Conservation (phyloP, 2,329 filamentous ascomycete genomes). For the Beauveria medogensis region DNA sequence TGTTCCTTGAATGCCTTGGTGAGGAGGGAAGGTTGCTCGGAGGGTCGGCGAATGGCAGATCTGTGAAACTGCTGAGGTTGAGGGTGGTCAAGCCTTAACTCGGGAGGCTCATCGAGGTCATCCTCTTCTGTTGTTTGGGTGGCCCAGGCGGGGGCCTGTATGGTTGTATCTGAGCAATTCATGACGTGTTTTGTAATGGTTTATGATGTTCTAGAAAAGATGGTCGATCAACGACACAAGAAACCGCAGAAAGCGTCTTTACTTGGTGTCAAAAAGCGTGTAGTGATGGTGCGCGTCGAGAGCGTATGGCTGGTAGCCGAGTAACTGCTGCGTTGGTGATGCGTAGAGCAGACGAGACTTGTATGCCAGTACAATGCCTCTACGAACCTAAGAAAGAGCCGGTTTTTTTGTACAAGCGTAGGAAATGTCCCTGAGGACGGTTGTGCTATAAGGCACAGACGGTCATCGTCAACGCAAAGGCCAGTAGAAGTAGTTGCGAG, state of each 20-base stretch:
- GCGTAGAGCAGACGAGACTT: slow-evolving; percentile 18
- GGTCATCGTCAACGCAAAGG: slow-evolving; percentile 24
- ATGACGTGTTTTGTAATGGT: slow-evolving; percentile 24
- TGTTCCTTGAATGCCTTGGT: slow-evolving; percentile 68
- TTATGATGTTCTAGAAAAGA: not conserved
- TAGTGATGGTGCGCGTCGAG: not conserved
- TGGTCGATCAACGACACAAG: slow-evolving; percentile 11
- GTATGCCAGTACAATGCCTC: slow-evolving; percentile 19
- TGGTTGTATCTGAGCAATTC: slow-evolving; percentile 23
- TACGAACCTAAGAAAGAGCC: not conserved
- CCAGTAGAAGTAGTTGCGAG: not conserved
- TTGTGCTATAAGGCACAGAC: slow-evolving; percentile 27
- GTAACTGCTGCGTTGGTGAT: slow-evolving; percentile 4
- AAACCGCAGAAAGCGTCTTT: not conserved
- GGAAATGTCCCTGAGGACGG: slow-evolving; percentile 29
- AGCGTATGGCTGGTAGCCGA: not conserved
- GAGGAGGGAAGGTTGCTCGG: slow-evolving; percentile 69
- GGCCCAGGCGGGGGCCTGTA: slow-evolving; percentile 24
- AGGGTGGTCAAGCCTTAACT: slow-evolving; percentile 34
- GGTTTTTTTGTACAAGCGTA: not conserved
- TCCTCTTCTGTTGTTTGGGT: slow-evolving; percentile 51
- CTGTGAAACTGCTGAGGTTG: slow-evolving; percentile 35
- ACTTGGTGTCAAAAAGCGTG: slow-evolving; percentile 3
- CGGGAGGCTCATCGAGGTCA: slow-evolving; percentile 85
- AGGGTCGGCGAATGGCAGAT: slow-evolving; percentile 38